A percentile compares a stretch with the other conserved stretches of the same genome.
Conservation (phyloP, 2,329 filamentous ascomycete species). For the Sporothrix inflata region DNA sequence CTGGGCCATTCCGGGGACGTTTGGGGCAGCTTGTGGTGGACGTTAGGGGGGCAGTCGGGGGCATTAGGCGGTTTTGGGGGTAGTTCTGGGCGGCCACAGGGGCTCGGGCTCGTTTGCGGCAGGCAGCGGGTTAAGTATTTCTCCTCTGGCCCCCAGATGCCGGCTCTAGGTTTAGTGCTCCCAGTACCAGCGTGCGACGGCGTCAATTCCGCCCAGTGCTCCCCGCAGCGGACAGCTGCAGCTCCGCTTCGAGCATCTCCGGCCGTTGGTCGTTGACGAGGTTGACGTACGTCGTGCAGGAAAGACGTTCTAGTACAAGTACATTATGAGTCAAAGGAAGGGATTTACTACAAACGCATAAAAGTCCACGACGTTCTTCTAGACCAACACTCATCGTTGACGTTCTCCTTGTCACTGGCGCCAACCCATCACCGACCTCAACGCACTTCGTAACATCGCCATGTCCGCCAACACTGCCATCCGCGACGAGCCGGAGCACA, state of each 20-base stretch:
- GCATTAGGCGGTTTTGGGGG: background rate
- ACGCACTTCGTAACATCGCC: background rate
- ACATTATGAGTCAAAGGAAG: background rate
- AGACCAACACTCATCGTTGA: too few species aligned
- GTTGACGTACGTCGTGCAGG: background rate
- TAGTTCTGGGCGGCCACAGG: too few species aligned
- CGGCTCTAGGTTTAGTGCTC: background rate
- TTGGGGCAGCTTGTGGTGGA: background rate
- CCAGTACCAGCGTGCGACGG: background rate
- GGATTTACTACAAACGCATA: too few species aligned
- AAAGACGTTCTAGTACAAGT: background rate
- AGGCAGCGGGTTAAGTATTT: constrained; percentile 19
- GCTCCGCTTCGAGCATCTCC: constrained; percentile 5
- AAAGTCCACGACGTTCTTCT: too few species aligned
- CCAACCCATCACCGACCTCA: background rate
- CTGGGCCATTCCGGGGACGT: background rate
- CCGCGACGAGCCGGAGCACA: constrained; percentile 22
- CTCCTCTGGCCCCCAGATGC: background rate
- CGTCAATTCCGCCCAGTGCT: background rate
- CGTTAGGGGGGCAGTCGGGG: too few species aligned
- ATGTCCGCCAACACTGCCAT: constrained; percentile 13
- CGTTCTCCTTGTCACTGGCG: too few species aligned
- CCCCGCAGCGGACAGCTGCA: constrained; percentile 10
- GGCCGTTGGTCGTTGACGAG: background rate
- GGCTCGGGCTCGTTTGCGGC: background rate